Evolutionary conservation across 2,329 filamentous ascomycete genomes (phyloP), one percentile per base, ranked within the genome.

Genomic region (Cephalotrichum gorgonifer): DNA sequence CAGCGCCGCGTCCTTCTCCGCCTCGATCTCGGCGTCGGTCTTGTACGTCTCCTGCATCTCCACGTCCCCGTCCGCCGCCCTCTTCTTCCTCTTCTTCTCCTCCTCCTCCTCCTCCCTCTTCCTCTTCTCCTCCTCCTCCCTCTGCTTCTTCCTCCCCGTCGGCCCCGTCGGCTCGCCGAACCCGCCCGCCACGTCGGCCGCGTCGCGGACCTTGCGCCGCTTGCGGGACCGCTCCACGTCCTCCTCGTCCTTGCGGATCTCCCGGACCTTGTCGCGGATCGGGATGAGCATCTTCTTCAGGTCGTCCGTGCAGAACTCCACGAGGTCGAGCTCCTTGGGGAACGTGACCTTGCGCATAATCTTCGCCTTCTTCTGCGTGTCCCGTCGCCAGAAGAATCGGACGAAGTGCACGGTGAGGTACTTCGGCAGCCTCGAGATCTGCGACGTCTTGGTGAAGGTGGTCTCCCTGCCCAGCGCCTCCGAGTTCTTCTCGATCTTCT

Each of bases 331-430:
- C 67, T 98, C 93, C 46, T 87, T 83, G 6, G 91, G 91, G 63
- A 98, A 98, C 0, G 88, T 91, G 50, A 98, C 93, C 70, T 97
- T 98, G 63, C 90, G 87, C 87, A 98, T 91, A 58, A 98, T 98
- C 76, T 98, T 98, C 56, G 91, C 90, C 75, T 98, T 98, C 74
- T 97, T 97, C 67, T 94, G 85, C 3, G 88, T 89, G 57, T 95
- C 88, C 43, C 85, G 82, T 62, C 95, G 91, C 93, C 93, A 98
- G 72, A 91, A 96, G 71, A 98, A 98, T 55, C 93, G 88, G 50
- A 98, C 87, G 64, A 98, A 95, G 67, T 98, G 93, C 4, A 98
- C 88, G 0, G 93, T 93, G 42, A 98, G 76, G 64, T 98, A 96
- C 66, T 95, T 95, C 17, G 93, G 93, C 44, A 96, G 73, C 20